Evolutionary conservation across 352 stramenopile genomes (phyloP).

Genomic region (Phytophthora lateralis): DNA sequence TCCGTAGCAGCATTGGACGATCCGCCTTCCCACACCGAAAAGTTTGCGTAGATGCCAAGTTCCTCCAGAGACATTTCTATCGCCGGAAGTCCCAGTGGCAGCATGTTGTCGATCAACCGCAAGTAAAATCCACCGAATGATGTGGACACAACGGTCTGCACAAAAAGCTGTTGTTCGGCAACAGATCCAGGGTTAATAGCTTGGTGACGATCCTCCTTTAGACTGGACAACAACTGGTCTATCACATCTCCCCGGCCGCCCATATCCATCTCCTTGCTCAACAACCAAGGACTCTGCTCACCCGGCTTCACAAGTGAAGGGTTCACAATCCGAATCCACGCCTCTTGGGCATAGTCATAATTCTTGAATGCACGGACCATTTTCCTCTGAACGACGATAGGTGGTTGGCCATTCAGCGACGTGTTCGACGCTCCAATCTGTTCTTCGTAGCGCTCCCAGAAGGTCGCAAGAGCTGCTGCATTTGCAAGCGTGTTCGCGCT

Average conservation of each 20-base stretch:
- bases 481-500: constrained; percentile 53
- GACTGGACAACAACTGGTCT: constrained; percentile 76
- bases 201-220: constrained; percentile 51
- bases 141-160: constrained; percentile 80
- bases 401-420: constrained; percentile 62
- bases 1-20: constrained; percentile 35
- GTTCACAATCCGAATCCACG: constrained; percentile 84
- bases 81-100: constrained; percentile 71
- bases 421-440: constrained; percentile 63
- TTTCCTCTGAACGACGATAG: constrained; percentile 80
- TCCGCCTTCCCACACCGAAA: constrained; percentile 71
- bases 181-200: constrained; percentile 23
- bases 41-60: constrained; percentile 73
- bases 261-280: constrained; percentile 87
- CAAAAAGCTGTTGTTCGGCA: constrained; percentile 59
- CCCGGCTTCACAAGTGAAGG: constrained; percentile 68
- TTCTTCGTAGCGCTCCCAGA: constrained; percentile 78
- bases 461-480: constrained; percentile 55
- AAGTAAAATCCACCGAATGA: constrained; percentile 90
- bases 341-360: constrained; percentile 88
- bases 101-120: constrained; percentile 82
- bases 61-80: constrained; percentile 85
- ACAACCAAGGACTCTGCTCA: constrained; percentile 73
- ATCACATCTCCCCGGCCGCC: constrained; percentile 71
- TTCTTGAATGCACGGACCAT: constrained; percentile 88